Evolutionary conservation across 495 filamentous ascomycete genomes (phyloP).

Genomic region (Penicillium chermesinum): DNA sequence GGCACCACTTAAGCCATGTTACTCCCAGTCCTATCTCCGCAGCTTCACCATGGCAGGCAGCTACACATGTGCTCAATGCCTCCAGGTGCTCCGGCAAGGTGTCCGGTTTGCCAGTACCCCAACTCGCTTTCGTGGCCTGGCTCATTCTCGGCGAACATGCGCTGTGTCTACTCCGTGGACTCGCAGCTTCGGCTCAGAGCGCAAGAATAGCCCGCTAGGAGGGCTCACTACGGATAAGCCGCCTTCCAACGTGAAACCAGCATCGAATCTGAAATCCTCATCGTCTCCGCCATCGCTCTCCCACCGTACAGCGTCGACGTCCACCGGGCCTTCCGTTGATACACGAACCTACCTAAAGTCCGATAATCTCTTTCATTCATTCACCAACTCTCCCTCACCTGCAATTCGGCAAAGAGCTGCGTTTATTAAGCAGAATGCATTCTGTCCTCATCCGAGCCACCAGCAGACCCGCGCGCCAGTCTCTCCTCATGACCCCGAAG

Average conservation of each 20-base stretch:
- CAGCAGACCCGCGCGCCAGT: slow-evolving; percentile 56
- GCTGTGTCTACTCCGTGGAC: slow-evolving; percentile 21
- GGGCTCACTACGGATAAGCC: slow-evolving; percentile 12
- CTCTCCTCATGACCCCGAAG: slow-evolving; percentile 58
- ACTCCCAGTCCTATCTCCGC: slow-evolving; percentile 8
- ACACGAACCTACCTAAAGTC: slow-evolving; percentile 55
- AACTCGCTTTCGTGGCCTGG: slow-evolving; percentile 20
- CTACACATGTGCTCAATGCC: slow-evolving; percentile 41
- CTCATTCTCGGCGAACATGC: slow-evolving; percentile 22
- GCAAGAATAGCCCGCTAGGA: slow-evolving; percentile 18
- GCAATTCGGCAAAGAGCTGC: slow-evolving; percentile 79
- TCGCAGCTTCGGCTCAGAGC: slow-evolving; percentile 30
- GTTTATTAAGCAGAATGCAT: slow-evolving; percentile 83
- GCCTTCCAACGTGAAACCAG: slow-evolving; percentile 9
- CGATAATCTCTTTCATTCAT: slow-evolving; percentile 89
- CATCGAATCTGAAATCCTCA: slow-evolving; percentile 1
- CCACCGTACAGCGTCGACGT: slow-evolving; percentile 26
- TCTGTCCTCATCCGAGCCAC: slow-evolving; percentile 86
- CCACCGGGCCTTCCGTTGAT: slow-evolving; percentile 19
- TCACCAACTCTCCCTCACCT: slow-evolving; percentile 78
- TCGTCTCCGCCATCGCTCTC: slow-evolving; percentile 11
- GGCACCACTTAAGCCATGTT: slow-evolving; percentile 2
- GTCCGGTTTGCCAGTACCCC: slow-evolving; percentile 13
- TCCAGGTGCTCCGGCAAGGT: slow-evolving; percentile 33
- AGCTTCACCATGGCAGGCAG: slow-evolving; percentile 34